Evolutionary conservation across 495 filamentous ascomycete genomes (phyloP).

Genomic region (Halenospora varia): DNA sequence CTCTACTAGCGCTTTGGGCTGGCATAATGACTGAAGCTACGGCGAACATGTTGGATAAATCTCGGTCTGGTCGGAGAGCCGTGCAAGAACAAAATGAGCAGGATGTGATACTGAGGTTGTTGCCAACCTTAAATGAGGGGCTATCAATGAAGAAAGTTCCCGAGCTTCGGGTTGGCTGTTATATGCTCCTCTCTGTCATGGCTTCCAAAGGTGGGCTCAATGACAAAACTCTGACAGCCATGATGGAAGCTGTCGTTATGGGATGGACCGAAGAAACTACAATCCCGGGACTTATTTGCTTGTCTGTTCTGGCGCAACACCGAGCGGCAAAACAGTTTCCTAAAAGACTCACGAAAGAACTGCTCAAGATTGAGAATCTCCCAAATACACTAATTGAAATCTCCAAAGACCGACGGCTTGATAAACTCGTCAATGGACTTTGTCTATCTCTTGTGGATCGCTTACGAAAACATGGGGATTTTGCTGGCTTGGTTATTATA

Average conservation of each 20-base stretch:
- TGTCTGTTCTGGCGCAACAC: conserved; percentile 75
- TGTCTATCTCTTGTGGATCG: conserved; percentile 61
- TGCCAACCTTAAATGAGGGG: conserved; percentile 71
- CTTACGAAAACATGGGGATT: conserved; percentile 57
- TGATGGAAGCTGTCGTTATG: conserved; percentile 81
- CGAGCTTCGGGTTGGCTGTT: conserved; percentile 76
- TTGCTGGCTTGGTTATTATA: conserved; percentile 50
- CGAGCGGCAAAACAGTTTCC: conserved; percentile 65
- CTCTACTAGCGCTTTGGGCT: conserved; percentile 83
- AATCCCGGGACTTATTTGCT: conserved; percentile 70
- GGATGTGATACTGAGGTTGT: conserved; percentile 66
- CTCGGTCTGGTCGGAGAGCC: conserved; percentile 63
- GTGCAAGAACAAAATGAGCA: conserved; percentile 72
- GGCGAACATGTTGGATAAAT: conserved; percentile 70
- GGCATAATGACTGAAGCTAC: conserved; percentile 76
- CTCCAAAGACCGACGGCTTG: conserved; percentile 59
- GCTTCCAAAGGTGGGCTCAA: conserved; percentile 74
- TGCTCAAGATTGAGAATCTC: conserved; percentile 61
- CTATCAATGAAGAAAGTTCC: conserved; percentile 67
- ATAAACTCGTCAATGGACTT: conserved; percentile 69
- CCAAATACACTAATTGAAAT: conserved; percentile 55
- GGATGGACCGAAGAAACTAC: conserved; percentile 71
- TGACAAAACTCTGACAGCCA: conserved; percentile 65
- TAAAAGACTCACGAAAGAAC: conserved; percentile 59
- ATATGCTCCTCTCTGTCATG: conserved; percentile 83